phyloP scores from a whole-genome alignment of 2,329 filamentous ascomycete species.

The Lojkania enalia region DNA sequence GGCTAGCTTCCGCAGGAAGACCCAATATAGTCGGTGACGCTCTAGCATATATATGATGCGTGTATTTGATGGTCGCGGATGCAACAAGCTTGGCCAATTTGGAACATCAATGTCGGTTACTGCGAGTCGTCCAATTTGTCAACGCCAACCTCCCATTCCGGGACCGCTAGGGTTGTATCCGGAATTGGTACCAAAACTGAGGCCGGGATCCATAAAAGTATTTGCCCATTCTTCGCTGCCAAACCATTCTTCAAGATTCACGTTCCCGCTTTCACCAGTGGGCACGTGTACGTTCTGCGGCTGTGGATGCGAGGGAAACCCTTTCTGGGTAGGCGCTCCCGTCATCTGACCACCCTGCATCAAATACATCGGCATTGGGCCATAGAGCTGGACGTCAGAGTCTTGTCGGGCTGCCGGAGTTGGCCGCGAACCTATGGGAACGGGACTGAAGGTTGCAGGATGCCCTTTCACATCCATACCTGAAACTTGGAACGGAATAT shows the following conservation, averaged over 20 bases:
- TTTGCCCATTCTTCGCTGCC: slow-evolving; percentile 47
- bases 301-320: slow-evolving; percentile 30
- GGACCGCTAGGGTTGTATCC: slow-evolving; percentile 23
- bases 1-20: too few relatives aligned
- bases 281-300: slow-evolving; percentile 26
- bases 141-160: slow-evolving; percentile 25
- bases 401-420: slow-evolving; percentile 55
- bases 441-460: slow-evolving; percentile 26
- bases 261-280: slow-evolving; percentile 20
- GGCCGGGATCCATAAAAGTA: slow-evolving; percentile 41
- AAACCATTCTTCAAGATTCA: slow-evolving; percentile 45
- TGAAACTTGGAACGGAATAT: slow-evolving; percentile 24
- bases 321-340: slow-evolving; percentile 21
- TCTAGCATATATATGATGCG: too few relatives aligned
- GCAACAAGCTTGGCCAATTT: too few relatives aligned
- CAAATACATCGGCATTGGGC: slow-evolving; percentile 71
- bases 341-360: slow-evolving; percentile 53
- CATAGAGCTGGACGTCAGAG: slow-evolving; percentile 73
- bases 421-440: slow-evolving; percentile 20
- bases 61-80: too few relatives aligned
- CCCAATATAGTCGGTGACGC: too few relatives aligned
- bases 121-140: too few relatives aligned
- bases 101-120: too few relatives aligned
- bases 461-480: slow-evolving; percentile 35
- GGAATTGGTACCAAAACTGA: slow-evolving; percentile 28